Base-by-base conservation (phyloP, 176 grass and related monocot genomes). In the Phyllostachys edulis region DNA sequence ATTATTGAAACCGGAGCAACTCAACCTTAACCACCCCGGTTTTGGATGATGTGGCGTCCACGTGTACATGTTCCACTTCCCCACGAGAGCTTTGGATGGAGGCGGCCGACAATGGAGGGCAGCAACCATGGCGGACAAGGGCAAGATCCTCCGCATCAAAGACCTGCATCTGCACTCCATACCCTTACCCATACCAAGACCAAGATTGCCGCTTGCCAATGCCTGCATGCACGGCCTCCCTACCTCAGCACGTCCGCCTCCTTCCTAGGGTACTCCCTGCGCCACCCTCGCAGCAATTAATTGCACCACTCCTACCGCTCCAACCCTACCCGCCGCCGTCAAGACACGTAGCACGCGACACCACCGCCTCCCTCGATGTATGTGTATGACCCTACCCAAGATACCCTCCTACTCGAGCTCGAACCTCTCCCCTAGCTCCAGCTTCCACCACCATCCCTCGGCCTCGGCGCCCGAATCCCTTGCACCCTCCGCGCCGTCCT, bases 251-350 rank as follows among this genome's bases (percentile, higher is more conserved):
- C 84, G 46, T 86, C 92, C 17, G 41, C 44, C 0, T 79, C 90
- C 44, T 92, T 92, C 84, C 84, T 64, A 10, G 59, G 45, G 1
- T 86, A 86, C 24, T 50, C 29, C 57, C 84, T 13, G 34, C 75
- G 27, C 65, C 81, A 27, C 42, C n/a, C 17, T 9, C 38, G 60
- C 87, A 79, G 59, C 84, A 87, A 36, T 87, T 76, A 69, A 42
- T 13, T 13, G 69, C 81, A 80, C 82, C 79, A 92, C 55, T 94
- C 90, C 75, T 69, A 77, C 75, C 74, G 29, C 80, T 92, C 26
- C 82, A 80, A 56, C 15, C 67, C 9, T 90, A 85, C 85, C 92
- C 87, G 16, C 92, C 86, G 4, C 80, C 76, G 20, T 70, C 68
- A 55, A 55, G 75, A 79, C 27, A 20, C 65, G 63, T 78, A 59